Conservation (phyloP, 371 early-diverging fungal genomes). For the Rhizopus arrhizus region DNA sequence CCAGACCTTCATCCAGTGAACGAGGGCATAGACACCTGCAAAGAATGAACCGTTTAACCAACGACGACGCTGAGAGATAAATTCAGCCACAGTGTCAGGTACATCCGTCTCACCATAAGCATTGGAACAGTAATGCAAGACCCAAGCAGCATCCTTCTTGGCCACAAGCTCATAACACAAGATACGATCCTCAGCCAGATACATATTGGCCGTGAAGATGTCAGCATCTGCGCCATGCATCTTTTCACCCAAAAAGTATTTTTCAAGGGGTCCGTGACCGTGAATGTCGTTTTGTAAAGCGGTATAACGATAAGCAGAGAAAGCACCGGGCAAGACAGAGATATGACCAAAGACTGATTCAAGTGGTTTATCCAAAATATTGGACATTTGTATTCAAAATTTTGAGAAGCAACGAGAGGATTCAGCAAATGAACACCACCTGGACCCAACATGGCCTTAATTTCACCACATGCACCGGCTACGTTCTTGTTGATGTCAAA, state of each 20-base stretch:
- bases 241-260: conserved; percentile 79
- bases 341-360: conserved; percentile 88
- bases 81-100: conserved; percentile 73
- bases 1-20: conserved; percentile 56
- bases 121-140: conserved; percentile 62
- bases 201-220: conserved; percentile 77
- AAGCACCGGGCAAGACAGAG: conserved; percentile 83
- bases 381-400: conserved; percentile 89
- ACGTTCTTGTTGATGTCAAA: conserved; percentile 74
- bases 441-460: conserved; percentile 76
- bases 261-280: conserved; percentile 68
- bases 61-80: conserved; percentile 82
- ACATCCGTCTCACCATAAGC: conserved; percentile 84
- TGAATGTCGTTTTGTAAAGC: conserved; percentile 70
- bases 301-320: conserved; percentile 80
- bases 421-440: conserved; percentile 73
- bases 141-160: conserved; percentile 67
- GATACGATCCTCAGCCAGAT: conserved; percentile 84
- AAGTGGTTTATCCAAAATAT: conserved; percentile 86
- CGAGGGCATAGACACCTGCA: conserved; percentile 58
- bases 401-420: conserved; percentile 87
- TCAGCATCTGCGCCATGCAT: conserved; percentile 62
- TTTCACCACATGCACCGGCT: conserved; percentile 89
- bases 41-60: conserved; percentile 87
- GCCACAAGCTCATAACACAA: conserved; percentile 85